Evolutionary conservation across 2,329 filamentous ascomycete genomes (phyloP), one percentile per base, ranked within the genome.

Genomic region (Penicillium olsonii): DNA sequence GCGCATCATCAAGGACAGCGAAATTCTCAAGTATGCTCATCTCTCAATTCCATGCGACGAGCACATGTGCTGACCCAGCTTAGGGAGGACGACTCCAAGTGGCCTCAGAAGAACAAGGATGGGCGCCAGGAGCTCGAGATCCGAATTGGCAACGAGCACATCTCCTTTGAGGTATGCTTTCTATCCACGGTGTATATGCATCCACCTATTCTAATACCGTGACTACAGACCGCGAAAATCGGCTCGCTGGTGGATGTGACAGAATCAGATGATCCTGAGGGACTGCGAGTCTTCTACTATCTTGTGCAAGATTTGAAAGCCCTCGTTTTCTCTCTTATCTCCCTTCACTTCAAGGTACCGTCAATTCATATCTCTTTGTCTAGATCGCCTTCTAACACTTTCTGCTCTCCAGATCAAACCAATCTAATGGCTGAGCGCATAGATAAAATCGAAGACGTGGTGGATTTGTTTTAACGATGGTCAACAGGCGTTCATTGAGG

Each of bases 21-120:
- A 99, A 71, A 96, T 99, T 65, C 85, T 95, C 78, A 97, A 97
- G 90, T 95, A 82, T 46, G 78, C 59, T n/a, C 22, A 34, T 42
- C 29, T 26, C 41, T 42, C 12, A 11, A 14, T 7, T 20, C 15
- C 22, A 52, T 20, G 17, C 14, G 33, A 52, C 31, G 35, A 38
- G 73, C 51, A 37, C 5, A 15, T 3, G 35, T 39, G 49, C 61
- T 68, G 31, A 68, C 48, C 29, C 22, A 27, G 15, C 31, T 54
- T 60, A 95, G 90, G 78, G 94, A 99, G 84, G 94, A 99, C 68
- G 94, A 99, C 71, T 88, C 86, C 20, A 96, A 96, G 71, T 99
- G 94, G 94, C 94, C 94, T 0, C 90, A 95, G 72, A 99, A 97
- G 83, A 99, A 99, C 77, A 97, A 97, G 76, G 94, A 99, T 64